These are phyloP conservation scores for Solanum acaule DNA, from an alignment of 257 asterid genomes.

Conservation along the genomic window DNA sequence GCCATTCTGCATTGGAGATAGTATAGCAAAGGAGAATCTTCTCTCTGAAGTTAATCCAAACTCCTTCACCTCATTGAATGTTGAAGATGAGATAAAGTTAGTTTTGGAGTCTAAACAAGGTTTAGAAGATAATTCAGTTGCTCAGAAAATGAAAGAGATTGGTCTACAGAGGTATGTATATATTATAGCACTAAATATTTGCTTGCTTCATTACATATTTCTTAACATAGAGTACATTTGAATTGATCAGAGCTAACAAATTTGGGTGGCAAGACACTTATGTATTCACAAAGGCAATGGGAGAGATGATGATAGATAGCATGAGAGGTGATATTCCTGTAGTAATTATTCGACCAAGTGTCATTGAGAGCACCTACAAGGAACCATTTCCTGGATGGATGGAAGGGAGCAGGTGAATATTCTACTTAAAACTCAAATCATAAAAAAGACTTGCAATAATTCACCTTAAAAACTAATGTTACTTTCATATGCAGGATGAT, in stretches of 20 bases:
- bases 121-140: conserved; percentile 23
- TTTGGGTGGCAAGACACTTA: conserved; percentile 99
- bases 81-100: conserved; percentile 73
- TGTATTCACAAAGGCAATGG: conserved; percentile 96
- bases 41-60: conserved; percentile 18
- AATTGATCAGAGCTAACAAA: conserved; percentile 66
- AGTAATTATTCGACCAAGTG: conserved; percentile 85
- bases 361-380: conserved; percentile 86
- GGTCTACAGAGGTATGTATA: conserved; percentile 84
- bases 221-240: not conserved
- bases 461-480: not conserved
- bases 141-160: conserved; percentile 65
- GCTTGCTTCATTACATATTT: not conserved
- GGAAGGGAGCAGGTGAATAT: conserved; percentile 84
- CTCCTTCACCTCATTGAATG: conserved; percentile 35
- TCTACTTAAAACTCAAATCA: not conserved
- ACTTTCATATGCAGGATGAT: conserved; percentile 57
- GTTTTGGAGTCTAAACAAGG: conserved; percentile 54
- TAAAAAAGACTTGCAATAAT: not conserved
- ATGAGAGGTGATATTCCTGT: conserved; percentile 74
- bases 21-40: conserved; percentile 46
- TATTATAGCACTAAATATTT: not conserved
- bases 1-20: conserved; percentile 61
- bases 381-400: conserved; percentile 99
- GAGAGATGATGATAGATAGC: conserved; percentile 92